Evolutionary conservation across 257 asterid genomes (phyloP), one percentile per base, ranked within the genome.

Genomic region (Leonotis leonurus): DNA sequence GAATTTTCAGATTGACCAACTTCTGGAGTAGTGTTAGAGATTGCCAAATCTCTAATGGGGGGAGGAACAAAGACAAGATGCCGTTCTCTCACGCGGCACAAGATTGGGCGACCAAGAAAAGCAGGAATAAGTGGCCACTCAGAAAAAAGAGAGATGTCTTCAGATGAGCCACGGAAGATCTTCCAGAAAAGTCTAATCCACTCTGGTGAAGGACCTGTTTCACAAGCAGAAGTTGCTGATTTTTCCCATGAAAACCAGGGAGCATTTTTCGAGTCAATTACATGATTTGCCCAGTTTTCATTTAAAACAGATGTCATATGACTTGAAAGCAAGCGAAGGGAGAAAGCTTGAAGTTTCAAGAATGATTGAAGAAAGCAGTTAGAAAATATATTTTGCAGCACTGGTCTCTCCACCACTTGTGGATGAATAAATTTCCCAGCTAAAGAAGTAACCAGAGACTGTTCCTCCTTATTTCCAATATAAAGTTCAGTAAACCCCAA

Each of bases 61-160:
- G 98, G 92, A 37, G 95, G 96, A 70, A 88, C 27, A 59, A 91
- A 88, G 64, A 91, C 85, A 68, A 91, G 88, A 61, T 82, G 85
- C 2, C 83, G 77, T 80, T 84, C 95, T 72, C 77, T 88, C 44
- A 91, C 85, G 54, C 98, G 92, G 52, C 98, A 91, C 65, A 91
- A 82, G 70, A 88, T 86, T 26, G 96, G 95, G 25, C 94, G 89
- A 70, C 98, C 96, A 76, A 91, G 92, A 84, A 82, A 84, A 67
- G 98, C 96, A 65, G 98, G 98, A 70, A 91, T 77, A 69, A 91
- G 85, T 53, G 98, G 98, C 98, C 98, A 91, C 63, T 91, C 96
- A 49, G 95, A 86, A 70, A 88, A 91, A 60, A 88, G 83, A 69
- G 89, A 75, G 50, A 82, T 71, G 73, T 85, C 91, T 70, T 85